Evolutionary conservation across 129 eudicot species (phyloP).

Genomic region (Arctium minus): DNA sequence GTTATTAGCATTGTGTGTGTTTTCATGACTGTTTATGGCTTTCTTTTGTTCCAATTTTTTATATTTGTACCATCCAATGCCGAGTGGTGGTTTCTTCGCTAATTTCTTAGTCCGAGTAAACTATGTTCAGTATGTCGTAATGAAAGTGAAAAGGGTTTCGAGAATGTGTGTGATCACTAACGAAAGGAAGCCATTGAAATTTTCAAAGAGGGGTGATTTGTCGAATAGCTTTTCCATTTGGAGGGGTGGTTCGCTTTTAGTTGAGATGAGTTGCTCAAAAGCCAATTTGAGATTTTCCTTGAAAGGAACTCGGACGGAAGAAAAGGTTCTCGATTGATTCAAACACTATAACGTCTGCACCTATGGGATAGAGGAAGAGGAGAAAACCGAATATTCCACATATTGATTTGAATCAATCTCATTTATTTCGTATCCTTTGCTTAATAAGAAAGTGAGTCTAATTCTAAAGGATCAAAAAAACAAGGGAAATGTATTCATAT

Average conservation of each 20-base stretch:
- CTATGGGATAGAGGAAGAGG: not conserved
- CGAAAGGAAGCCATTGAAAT: constrained; percentile 2
- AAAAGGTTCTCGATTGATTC: not conserved
- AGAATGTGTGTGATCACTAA: not conserved
- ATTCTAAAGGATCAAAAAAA: not conserved
- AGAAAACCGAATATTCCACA: not conserved
- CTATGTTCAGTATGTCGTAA: not conserved
- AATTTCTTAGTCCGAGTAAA: constrained; percentile 5
- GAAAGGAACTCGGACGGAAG: not conserved
- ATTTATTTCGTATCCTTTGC: not conserved
- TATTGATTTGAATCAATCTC: not conserved
- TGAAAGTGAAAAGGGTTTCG: not conserved
- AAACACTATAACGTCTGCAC: not conserved
- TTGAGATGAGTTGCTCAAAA: not conserved
- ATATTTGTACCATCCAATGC: constrained; percentile 11
- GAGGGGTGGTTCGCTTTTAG: not conserved
- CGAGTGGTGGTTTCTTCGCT: not conserved
- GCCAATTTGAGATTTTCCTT: not conserved
- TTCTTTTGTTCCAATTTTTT: not conserved
- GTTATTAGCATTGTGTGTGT: not conserved
- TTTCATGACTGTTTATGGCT: not conserved
- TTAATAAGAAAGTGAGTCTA: not conserved
- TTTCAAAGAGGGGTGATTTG: not conserved
- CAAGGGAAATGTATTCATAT: not conserved
- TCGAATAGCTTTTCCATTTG: not conserved